These are phyloP conservation scores for Gracilaria domingensis DNA, from an alignment of 23 red algal species.

Conservation along the genomic window DNA sequence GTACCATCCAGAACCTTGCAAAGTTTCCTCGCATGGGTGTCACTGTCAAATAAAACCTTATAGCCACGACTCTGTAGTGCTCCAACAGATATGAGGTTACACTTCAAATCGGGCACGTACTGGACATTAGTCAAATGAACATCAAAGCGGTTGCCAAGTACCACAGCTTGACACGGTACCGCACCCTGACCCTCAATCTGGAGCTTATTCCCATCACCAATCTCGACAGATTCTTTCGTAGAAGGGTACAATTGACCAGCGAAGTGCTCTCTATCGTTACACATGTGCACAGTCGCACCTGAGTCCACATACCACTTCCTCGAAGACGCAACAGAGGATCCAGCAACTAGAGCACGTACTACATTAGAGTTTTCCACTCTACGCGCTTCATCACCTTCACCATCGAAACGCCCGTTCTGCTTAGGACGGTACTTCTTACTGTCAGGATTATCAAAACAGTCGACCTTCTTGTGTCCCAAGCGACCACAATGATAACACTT, in stretches of 20 bases:
- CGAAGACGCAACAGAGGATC: background rate
- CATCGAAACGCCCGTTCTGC: background rate
- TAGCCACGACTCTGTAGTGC: background rate
- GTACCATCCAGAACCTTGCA: background rate
- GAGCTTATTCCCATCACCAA: conserved; percentile 16
- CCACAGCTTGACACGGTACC: too few relatives aligned
- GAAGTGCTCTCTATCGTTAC: background rate
- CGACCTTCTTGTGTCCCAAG: background rate
- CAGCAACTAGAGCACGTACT: background rate
- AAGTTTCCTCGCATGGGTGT: background rate
- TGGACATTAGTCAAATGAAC: background rate
- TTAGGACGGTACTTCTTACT: conserved; percentile 13
- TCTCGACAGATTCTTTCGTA: background rate
- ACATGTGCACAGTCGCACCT: conserved; percentile 47
- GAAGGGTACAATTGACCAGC: background rate
- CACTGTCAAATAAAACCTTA: background rate
- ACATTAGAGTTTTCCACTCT: background rate
- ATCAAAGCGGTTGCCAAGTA: too few relatives aligned
- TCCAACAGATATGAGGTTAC: conserved; percentile 22
- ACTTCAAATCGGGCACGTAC: conserved; percentile 13
- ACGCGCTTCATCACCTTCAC: background rate
- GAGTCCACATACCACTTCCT: conserved; percentile 49
- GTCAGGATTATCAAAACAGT: conserved; percentile 58
- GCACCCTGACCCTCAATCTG: background rate
- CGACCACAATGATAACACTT: conserved; percentile 49